phyloP scores from a whole-genome alignment of 2,329 filamentous ascomycete species.

The Huntiella decipiens region DNA sequence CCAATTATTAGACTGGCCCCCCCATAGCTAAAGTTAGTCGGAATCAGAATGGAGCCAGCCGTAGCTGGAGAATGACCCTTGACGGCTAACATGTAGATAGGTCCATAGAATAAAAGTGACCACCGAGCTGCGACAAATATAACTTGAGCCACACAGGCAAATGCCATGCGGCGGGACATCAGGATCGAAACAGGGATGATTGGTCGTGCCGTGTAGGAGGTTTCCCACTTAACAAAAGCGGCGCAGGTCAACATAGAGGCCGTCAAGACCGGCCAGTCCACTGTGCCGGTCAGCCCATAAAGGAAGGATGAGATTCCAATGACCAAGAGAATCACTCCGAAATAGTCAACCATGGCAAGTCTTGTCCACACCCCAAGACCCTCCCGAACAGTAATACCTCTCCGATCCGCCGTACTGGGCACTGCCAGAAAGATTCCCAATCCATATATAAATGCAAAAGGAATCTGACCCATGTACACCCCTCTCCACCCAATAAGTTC shows the following conservation, averaged over 20 bases:
- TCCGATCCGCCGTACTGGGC: constrained; percentile 21
- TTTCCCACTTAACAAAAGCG: constrained; percentile 44
- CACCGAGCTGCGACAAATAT: constrained; percentile 68
- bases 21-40: constrained; percentile 66
- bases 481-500: constrained; percentile 34
- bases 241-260: constrained; percentile 33
- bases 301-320: constrained; percentile 51
- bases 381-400: not conserved
- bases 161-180: constrained; percentile 46
- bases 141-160: constrained; percentile 57
- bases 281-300: constrained; percentile 45
- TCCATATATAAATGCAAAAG: constrained; percentile 41
- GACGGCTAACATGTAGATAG: constrained; percentile 62
- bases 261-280: constrained; percentile 40
- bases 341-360: constrained; percentile 52
- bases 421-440: constrained; percentile 45
- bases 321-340: constrained; percentile 49
- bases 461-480: constrained; percentile 55
- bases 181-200: constrained; percentile 58
- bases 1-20: constrained; percentile 55
- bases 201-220: constrained; percentile 43
- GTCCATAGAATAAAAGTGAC: constrained; percentile 63
- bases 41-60: constrained; percentile 58
- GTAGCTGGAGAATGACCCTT: constrained; percentile 48
- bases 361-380: constrained; percentile 21